Conservation (phyloP, 2,329 filamentous ascomycete species). For the Calycina herbarum region DNA sequence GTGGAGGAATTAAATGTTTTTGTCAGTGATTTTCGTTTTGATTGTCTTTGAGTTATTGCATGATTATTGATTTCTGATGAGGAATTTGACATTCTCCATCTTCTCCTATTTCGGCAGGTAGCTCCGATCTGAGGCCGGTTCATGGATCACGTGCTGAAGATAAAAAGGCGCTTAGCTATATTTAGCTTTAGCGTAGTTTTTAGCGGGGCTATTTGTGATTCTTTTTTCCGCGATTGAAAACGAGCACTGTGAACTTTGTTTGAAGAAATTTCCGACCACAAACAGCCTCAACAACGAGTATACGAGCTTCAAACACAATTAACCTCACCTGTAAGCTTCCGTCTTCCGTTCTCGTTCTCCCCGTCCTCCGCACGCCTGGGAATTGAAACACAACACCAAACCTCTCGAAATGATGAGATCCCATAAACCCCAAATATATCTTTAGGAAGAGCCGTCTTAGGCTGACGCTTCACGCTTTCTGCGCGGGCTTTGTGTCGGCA, state of each 20-base stretch:
- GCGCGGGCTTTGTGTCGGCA: conserved; percentile 25
- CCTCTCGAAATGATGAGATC: conserved; percentile 35
- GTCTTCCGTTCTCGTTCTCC: not conserved
- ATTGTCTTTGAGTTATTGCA: not conserved
- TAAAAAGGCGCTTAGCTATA: too few species aligned
- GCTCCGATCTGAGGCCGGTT: not conserved
- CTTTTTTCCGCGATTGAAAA: too few species aligned
- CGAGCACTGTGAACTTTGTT: too few species aligned
- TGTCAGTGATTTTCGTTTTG: not conserved
- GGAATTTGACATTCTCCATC: not conserved
- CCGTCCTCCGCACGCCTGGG: not conserved
- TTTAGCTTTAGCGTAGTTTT: too few species aligned
- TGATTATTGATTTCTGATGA: not conserved
- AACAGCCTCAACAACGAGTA: not conserved
- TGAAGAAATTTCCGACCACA: too few species aligned
- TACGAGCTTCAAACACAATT: not conserved
- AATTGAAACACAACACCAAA: not conserved
- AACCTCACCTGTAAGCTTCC: not conserved
- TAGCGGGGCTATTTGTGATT: too few species aligned
- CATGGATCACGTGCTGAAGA: too few species aligned
- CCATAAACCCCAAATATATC: conserved; percentile 30
- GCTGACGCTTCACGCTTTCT: conserved; percentile 22
- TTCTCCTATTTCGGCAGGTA: not conserved
- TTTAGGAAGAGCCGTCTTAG: conserved; percentile 39
- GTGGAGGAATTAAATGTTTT: not conserved